Percentiles rank a stretch among this genome's conserved stretches.
Evolutionary conservation across 2,329 filamentous ascomycete genomes (phyloP).

Genomic region (Simplicillium sp.): DNA sequence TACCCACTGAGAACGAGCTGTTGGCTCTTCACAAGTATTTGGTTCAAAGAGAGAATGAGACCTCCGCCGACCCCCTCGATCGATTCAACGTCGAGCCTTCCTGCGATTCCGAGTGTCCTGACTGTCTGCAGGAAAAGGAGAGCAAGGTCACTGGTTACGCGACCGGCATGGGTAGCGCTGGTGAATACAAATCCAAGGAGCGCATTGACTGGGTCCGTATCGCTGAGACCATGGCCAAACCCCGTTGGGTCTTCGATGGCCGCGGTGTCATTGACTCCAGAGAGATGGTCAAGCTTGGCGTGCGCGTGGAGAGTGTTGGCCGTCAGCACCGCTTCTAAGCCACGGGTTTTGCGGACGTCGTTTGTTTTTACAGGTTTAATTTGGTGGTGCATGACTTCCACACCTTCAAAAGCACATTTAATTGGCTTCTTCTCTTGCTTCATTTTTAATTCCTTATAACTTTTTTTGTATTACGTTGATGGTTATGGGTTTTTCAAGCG

Average conservation of each 20-base stretch:
- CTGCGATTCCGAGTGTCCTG: conserved; percentile 37
- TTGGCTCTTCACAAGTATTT: conserved; percentile 38
- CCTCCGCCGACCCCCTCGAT: conserved; percentile 32
- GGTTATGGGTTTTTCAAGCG: conserved; percentile 4
- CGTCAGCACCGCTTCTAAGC: conserved; percentile 31
- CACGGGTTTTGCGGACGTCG: not conserved
- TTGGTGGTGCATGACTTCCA: not conserved
- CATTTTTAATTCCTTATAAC: conserved; percentile 5
- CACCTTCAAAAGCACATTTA: not conserved
- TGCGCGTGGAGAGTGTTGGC: conserved; percentile 43
- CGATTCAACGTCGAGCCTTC: conserved; percentile 33
- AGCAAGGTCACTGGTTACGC: conserved; percentile 26
- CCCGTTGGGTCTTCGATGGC: conserved; percentile 49
- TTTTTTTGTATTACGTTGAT: conserved; percentile 2
- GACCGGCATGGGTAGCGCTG: conserved; percentile 31
- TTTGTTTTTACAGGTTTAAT: not conserved
- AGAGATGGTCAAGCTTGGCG: conserved; percentile 38
- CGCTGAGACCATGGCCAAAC: conserved; percentile 38
- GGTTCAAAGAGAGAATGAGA: conserved; percentile 19
- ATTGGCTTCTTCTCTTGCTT: conserved; percentile 8
- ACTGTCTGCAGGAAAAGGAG: conserved; percentile 34
- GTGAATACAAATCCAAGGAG: conserved; percentile 36
- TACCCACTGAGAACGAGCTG: conserved; percentile 33
- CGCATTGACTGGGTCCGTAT: conserved; percentile 43
- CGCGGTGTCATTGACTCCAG: conserved; percentile 40